Conservation (phyloP, 768 basidiomycete genomes). For the Boletus vermiculosoides region DNA sequence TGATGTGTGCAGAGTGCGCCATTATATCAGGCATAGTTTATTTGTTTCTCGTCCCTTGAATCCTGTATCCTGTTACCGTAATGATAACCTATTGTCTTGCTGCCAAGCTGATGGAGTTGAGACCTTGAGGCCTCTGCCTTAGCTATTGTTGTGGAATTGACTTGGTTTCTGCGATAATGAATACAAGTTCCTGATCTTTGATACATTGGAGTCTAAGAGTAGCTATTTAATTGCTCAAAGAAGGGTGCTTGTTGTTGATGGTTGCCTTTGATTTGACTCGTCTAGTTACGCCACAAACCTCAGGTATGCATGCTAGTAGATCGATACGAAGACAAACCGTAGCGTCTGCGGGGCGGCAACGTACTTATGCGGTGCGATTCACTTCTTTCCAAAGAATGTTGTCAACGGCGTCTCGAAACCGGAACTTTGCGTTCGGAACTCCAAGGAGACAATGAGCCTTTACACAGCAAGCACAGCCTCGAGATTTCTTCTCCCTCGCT, state of each 20-base stretch:
- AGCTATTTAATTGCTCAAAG: neutral
- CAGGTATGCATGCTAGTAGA: neutral
- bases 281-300: neutral
- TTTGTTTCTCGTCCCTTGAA: neutral
- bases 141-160: neutral
- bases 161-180: neutral
- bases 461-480: constrained; percentile 11
- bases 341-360: neutral
- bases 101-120: neutral
- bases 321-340: neutral
- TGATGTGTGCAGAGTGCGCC: neutral
- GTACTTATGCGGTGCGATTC: neutral
- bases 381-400: neutral
- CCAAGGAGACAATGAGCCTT: neutral
- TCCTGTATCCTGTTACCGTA: neutral
- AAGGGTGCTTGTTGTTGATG: neutral
- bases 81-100: neutral
- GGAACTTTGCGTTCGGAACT: neutral
- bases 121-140: too few species aligned
- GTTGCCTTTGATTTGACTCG: neutral
- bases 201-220: neutral
- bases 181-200: neutral
- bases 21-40: too few species aligned
- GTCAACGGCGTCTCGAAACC: neutral
- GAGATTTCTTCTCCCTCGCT: neutral